Conservation (phyloP, 2,329 filamentous ascomycete genomes). For the Coniochaeta sp. region DNA sequence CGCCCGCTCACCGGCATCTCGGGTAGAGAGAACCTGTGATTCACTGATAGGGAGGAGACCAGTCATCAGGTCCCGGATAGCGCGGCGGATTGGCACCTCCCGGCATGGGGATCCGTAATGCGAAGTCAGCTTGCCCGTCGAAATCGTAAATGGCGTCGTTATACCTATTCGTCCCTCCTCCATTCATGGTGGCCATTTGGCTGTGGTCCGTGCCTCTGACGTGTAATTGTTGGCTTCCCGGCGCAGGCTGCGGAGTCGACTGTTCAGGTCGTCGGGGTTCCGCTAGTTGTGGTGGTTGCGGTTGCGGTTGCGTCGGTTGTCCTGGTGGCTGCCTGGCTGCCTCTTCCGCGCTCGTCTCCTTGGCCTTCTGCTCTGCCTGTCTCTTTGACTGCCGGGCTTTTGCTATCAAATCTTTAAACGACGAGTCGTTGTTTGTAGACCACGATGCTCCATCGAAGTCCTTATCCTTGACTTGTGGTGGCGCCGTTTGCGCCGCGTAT, state of each 20-base stretch:
- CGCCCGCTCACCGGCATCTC: too few relatives aligned
- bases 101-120: not conserved
- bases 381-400: slow-evolving; percentile 56
- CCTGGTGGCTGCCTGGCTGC: slow-evolving; percentile 7
- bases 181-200: not conserved
- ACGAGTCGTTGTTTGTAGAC: slow-evolving; percentile 62
- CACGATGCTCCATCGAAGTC: slow-evolving; percentile 79
- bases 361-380: slow-evolving; percentile 20
- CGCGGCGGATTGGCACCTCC: too few relatives aligned
- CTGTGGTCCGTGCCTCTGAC: not conserved
- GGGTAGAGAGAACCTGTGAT: too few relatives aligned
- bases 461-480: slow-evolving; percentile 66
- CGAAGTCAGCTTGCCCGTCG: not conserved
- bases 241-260: too few relatives aligned
- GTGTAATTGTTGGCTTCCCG: too few relatives aligned
- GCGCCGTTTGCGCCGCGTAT: slow-evolving; percentile 26
- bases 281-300: not conserved
- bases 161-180: not conserved
- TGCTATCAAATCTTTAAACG: slow-evolving; percentile 75
- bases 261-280: too few relatives aligned
- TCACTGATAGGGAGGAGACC: too few relatives aligned
- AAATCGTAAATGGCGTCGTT: not conserved
- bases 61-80: too few relatives aligned
- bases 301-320: slow-evolving; percentile 3
- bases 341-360: slow-evolving; percentile 2